Evolutionary conservation across 139 green algal species (phyloP).

Genomic region (Chloropicon primus): DNA sequence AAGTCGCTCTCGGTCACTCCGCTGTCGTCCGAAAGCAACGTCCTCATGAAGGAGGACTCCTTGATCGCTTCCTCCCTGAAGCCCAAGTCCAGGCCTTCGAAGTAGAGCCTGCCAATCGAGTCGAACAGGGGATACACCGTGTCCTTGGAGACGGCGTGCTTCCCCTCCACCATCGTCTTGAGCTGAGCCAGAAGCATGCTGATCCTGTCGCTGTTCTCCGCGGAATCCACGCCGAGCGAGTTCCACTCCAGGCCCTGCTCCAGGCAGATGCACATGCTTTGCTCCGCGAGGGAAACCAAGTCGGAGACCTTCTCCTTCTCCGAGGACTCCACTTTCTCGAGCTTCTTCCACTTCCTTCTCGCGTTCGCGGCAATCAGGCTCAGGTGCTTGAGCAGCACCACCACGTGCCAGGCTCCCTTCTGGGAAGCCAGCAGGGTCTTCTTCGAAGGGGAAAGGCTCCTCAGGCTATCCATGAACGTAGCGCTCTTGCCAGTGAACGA

Average conservation of each 20-base stretch:
- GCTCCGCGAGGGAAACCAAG: not conserved
- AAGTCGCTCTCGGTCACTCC: not conserved
- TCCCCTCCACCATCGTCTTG: not conserved
- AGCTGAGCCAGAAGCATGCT: not conserved
- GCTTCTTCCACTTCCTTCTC: not conserved
- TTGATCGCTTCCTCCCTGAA: not conserved
- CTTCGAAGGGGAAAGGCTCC: not conserved
- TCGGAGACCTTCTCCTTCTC: not conserved
- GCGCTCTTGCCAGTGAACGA: constrained; percentile 3
- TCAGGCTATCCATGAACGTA: not conserved
- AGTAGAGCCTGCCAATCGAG: not conserved
- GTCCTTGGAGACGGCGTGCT: constrained; percentile 4
- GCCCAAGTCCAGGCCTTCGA: not conserved
- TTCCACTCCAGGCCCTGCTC: not conserved
- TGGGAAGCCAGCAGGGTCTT: not conserved
- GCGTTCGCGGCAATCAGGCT: not conserved
- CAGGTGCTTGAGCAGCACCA: not conserved
- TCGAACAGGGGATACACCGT: constrained; percentile 11
- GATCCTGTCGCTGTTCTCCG: not conserved
- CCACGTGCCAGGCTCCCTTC: not conserved
- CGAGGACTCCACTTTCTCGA: not conserved
- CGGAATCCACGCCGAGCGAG: not conserved
- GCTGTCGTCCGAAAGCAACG: not conserved
- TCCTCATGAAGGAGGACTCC: not conserved
- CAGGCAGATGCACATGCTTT: not conserved